A percentile compares a stretch with the other conserved stretches of the same genome.
Evolutionary conservation across 192 early-diverging fungal species (phyloP).

Genomic region (Pilaira anomala): DNA sequence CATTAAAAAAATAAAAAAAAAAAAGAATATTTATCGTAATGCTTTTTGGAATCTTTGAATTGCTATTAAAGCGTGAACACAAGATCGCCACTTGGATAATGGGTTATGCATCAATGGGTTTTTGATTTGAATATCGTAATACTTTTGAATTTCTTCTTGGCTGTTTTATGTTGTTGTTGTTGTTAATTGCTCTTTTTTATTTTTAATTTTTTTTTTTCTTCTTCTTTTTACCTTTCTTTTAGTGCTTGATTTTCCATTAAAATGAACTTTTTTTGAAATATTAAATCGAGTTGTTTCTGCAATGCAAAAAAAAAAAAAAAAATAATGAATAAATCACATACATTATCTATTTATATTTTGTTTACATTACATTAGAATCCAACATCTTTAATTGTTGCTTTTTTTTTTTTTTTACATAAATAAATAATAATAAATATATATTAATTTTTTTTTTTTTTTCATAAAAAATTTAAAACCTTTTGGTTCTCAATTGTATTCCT

Average conservation of each 20-base stretch:
- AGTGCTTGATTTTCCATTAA: neutral
- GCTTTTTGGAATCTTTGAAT: neutral
- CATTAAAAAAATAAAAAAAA: too few species aligned
- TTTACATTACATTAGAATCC: neutral
- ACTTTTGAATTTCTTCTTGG: neutral
- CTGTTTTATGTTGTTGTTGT: neutral
- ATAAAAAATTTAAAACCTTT: too few species aligned
- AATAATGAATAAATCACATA: too few species aligned
- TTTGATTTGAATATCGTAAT: neutral
- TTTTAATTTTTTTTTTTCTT: neutral
- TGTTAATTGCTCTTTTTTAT: neutral
- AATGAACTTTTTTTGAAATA: constrained; percentile 9
- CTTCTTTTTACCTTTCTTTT: constrained; percentile 1
- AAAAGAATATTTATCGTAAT: neutral
- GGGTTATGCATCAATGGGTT: neutral
- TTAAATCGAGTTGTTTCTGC: neutral
- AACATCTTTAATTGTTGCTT: neutral
- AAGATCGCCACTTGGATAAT: constrained; percentile 5
- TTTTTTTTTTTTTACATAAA: too few species aligned
- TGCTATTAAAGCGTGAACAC: constrained; percentile 6
- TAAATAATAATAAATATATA: neutral
- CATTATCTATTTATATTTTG: too few species aligned
- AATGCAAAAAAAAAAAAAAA: neutral
- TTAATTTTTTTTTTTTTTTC: too few species aligned
- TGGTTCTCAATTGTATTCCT: neutral